phyloP scores from a whole-genome alignment of 192 early-diverging fungal species.

The Helicostylum pulchrum region DNA sequence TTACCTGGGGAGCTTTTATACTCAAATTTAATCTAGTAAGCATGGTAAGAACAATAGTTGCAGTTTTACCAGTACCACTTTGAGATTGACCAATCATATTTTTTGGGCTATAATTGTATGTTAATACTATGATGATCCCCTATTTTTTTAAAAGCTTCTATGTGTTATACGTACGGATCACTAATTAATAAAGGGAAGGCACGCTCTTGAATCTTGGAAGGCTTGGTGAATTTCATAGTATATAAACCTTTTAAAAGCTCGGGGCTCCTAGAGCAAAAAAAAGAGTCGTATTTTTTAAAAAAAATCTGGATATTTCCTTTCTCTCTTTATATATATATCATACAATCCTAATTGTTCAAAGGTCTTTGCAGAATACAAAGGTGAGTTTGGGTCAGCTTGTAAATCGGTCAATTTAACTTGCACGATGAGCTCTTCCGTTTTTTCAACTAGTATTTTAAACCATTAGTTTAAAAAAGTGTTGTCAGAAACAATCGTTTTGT shows the following conservation, averaged over 20 bases:
- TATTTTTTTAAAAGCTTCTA: too few relatives aligned
- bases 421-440: slow-evolving; percentile 28
- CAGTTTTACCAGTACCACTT: slow-evolving; percentile 97
- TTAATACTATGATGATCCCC: too few relatives aligned
- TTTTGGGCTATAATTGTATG: slow-evolving; percentile 47
- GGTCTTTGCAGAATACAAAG: slow-evolving; percentile 76
- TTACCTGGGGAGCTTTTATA: slow-evolving; percentile 62
- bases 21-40: slow-evolving; percentile 78
- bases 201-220: slow-evolving; percentile 94
- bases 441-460: not conserved
- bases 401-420: slow-evolving; percentile 54
- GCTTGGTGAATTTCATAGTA: slow-evolving; percentile 88
- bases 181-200: slow-evolving; percentile 86
- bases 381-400: slow-evolving; percentile 68
- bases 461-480: not conserved
- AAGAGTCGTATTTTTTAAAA: not conserved
- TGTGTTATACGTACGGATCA: slow-evolving; percentile 58
- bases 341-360: slow-evolving; percentile 76
- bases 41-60: slow-evolving; percentile 92
- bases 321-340: not conserved
- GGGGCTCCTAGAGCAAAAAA: slow-evolving; percentile 47
- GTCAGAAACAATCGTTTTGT: not conserved
- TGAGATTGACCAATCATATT: slow-evolving; percentile 99
- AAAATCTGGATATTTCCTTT: not conserved
- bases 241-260: slow-evolving; percentile 92